Conservation (phyloP, 2,329 filamentous ascomycete genomes). For the Berkeleyomyces rouxiae region DNA sequence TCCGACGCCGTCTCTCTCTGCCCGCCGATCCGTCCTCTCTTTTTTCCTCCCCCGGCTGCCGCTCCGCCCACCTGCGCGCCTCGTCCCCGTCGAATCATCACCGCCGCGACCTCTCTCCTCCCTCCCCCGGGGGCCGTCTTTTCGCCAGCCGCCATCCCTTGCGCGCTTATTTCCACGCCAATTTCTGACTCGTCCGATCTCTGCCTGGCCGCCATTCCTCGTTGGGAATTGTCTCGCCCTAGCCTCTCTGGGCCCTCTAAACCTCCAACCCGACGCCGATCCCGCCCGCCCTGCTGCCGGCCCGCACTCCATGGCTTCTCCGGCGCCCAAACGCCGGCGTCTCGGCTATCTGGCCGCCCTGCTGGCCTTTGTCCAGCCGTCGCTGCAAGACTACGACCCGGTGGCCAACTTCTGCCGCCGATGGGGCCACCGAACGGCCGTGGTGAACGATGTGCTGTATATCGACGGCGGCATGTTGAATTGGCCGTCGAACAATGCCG, state of each 20-base stretch:
- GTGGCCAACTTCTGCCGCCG: slow-evolving; percentile 36
- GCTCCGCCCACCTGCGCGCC: background rate
- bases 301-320: background rate
- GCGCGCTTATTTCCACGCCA: background rate
- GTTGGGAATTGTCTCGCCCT: background rate
- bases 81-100: background rate
- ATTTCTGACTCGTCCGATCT: background rate
- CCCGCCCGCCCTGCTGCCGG: background rate
- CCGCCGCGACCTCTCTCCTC: too few relatives aligned
- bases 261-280: background rate
- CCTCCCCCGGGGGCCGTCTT: too few relatives aligned
- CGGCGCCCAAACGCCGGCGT: background rate
- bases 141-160: background rate
- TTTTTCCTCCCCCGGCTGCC: too few relatives aligned
- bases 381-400: slow-evolving; percentile 29
- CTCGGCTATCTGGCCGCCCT: slow-evolving; percentile 1
- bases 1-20: too few relatives aligned
- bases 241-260: background rate
- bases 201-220: background rate
- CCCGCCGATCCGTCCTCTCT: background rate
- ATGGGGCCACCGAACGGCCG: slow-evolving; percentile 42
- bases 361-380: background rate
- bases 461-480: slow-evolving; percentile 45
- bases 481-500: slow-evolving; percentile 30
- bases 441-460: slow-evolving; percentile 42